phyloP scores from a whole-genome alignment of 345 rosid genomes.

The Hirschfeldia incana region DNA sequence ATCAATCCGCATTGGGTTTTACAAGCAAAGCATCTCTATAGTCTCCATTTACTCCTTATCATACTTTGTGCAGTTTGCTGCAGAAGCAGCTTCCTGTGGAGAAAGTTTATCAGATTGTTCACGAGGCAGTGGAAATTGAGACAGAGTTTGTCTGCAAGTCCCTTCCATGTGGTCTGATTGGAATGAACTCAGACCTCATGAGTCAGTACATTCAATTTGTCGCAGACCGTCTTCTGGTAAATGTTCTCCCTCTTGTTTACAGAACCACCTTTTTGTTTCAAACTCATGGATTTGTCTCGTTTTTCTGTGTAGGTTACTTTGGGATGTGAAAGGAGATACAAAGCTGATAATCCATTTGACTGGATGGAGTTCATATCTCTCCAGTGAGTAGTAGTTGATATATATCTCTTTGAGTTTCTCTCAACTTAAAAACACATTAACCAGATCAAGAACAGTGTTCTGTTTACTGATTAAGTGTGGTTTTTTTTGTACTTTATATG shows the following conservation, averaged over 20 bases:
- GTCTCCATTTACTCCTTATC: not conserved
- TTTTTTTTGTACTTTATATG: constrained; percentile 21
- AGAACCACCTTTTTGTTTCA: not conserved
- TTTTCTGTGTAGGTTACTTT: constrained; percentile 58
- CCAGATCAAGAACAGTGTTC: not conserved
- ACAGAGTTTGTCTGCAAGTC: constrained; percentile 86
- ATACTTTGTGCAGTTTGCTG: constrained; percentile 53
- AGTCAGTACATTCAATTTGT: constrained; percentile 91
- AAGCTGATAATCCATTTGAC: constrained; percentile 79
- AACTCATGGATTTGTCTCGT: not conserved
- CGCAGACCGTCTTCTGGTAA: constrained; percentile 86
- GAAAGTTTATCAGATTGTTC: constrained; percentile 64
- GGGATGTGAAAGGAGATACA: constrained; percentile 65
- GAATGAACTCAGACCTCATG: constrained; percentile 89
- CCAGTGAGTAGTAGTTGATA: constrained; percentile 56
- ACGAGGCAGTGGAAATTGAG: constrained; percentile 89
- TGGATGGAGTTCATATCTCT: constrained; percentile 98
- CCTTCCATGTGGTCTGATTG: constrained; percentile 84
- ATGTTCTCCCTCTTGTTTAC: not conserved
- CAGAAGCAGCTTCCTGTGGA: constrained; percentile 57
- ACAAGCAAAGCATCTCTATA: not conserved
- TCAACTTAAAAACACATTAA: not conserved
- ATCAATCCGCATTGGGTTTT: constrained; percentile 1
- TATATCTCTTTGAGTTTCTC: not conserved
- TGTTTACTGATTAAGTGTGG: constrained; percentile 1